These are phyloP conservation scores for Thelephora terrestris DNA, from an alignment of 1,284 basidiomycete genomes.

Conservation along the genomic window DNA sequence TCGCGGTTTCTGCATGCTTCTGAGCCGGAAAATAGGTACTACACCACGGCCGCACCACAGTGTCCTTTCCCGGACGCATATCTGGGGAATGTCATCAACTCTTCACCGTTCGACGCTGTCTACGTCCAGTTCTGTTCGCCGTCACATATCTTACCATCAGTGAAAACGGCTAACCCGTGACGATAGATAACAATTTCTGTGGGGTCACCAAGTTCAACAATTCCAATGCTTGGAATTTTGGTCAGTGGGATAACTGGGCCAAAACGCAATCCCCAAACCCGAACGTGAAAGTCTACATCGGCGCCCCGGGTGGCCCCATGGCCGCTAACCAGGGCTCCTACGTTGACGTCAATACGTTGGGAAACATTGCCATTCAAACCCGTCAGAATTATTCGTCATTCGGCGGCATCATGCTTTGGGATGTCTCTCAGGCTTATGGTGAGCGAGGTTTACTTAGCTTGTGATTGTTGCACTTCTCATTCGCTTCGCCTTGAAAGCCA, in stretches of 20 bases:
- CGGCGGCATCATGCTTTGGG: slow-evolving; percentile 64
- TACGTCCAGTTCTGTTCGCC: slow-evolving; percentile 49
- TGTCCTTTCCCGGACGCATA: slow-evolving; percentile 56
- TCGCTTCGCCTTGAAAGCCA: slow-evolving; percentile 27
- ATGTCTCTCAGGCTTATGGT: slow-evolving; percentile 51
- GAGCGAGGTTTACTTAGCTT: slow-evolving; percentile 6
- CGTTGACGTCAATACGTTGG: slow-evolving; percentile 36
- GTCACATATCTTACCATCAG: not conserved
- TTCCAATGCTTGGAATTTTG: slow-evolving; percentile 40
- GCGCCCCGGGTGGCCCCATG: slow-evolving; percentile 40
- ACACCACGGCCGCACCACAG: slow-evolving; percentile 56
- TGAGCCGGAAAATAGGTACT: slow-evolving; percentile 32
- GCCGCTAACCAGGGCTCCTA: slow-evolving; percentile 41
- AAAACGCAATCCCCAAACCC: slow-evolving; percentile 44
- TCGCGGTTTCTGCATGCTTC: not conserved
- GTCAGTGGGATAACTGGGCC: slow-evolving; percentile 52
- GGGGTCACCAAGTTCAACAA: slow-evolving; percentile 32
- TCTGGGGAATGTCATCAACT: slow-evolving; percentile 42
- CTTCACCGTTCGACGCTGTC: slow-evolving; percentile 48
- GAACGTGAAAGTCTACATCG: slow-evolving; percentile 53
- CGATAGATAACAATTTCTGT: slow-evolving; percentile 50
- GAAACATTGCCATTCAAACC: slow-evolving; percentile 32
- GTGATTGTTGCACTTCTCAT: not conserved
- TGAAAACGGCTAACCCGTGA: not conserved
- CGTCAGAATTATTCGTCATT: slow-evolving; percentile 47